Evolutionary conservation across 495 filamentous ascomycete species (phyloP), one percentile per base, ranked within the genome.

Genomic region (Talaromyces liani): DNA sequence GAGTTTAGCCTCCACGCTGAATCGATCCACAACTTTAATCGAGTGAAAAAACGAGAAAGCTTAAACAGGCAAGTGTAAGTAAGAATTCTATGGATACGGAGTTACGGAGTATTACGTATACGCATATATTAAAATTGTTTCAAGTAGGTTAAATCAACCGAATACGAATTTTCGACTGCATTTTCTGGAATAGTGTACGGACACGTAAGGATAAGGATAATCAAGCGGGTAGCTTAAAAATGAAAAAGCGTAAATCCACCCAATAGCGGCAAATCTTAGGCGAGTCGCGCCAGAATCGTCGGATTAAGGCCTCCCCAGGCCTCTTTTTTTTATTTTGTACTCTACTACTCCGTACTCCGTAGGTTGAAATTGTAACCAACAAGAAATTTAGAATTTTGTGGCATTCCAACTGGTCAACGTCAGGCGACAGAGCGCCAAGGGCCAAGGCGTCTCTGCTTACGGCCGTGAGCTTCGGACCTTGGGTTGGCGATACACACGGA

Each of bases 191-290:
- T 14, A 9, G 24, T 24, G 24, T 54, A 22, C 24, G 49, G 51
- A 27, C 7, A 54, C 7, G 24, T 54, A 54, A 54, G 24, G 22
- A 29, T 27, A 56, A 54, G 18, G 24, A 54, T 14, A 29, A 56
- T 56, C 20, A 56, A 29, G 20, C 27, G 24, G 24, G 10, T 54
- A 54, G 24, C 18, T 9, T 12, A 54, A 54, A 54, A 54, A 22
- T 14, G 0, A 56, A 56, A 24, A 56, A 56, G 27, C 18, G 49
- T 22, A 56, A 56, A 25, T 56, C 53, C 6, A 56, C n/a, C 56
- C 56, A 58, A 58, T 58, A 36, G 29, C 56, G 56, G 56, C 56
- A 34, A 22, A 34, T 58, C 56, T 33, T 58, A 58, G 56, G 31
- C 56, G 56, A 58, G 56, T 58, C 24, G 31, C 56, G 56, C 31